Evolutionary conservation across 2,329 filamentous ascomycete genomes (phyloP).

Genomic region (Aspergillus novofumigatus): DNA sequence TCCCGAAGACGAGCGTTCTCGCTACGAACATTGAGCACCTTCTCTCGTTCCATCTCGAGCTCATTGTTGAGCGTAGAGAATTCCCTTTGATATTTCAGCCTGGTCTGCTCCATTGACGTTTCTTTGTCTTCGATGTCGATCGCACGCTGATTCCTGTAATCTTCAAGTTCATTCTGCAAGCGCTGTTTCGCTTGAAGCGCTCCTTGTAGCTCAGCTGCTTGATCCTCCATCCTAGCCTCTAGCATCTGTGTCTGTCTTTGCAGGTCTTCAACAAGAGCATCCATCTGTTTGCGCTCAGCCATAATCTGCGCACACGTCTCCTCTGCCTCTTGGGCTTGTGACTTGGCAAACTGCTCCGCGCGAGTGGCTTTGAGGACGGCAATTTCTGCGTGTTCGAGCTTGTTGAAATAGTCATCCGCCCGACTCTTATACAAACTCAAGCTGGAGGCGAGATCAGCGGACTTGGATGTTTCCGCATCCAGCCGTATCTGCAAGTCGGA

Average conservation of each 20-base stretch:
- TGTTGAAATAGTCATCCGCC: conserved; percentile 94
- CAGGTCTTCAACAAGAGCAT: conserved; percentile 79
- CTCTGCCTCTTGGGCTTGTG: conserved; percentile 84
- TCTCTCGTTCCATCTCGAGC: conserved; percentile 88
- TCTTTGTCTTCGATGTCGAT: conserved; percentile 98
- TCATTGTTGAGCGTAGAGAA: conserved; percentile 86
- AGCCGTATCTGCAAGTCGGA: conserved; percentile 89
- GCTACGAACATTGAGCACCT: conserved; percentile 74
- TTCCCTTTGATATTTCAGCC: conserved; percentile 95
- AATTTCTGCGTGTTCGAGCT: conserved; percentile 94
- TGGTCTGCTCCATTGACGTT: conserved; percentile 89
- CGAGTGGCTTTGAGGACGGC: conserved; percentile 86
- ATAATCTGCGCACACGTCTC: conserved; percentile 86
- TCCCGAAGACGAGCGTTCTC: conserved; percentile 88
- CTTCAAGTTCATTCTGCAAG: conserved; percentile 93
- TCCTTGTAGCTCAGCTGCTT: conserved; percentile 82
- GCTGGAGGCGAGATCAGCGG: conserved; percentile 78
- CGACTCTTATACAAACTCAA: conserved; percentile 85
- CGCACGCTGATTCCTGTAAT: conserved; percentile 90
- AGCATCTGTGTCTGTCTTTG: conserved; percentile 85
- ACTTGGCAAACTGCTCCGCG: conserved; percentile 89
- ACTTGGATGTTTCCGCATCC: conserved; percentile 80
- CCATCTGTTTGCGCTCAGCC: conserved; percentile 87
- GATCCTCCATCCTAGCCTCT: conserved; percentile 86
- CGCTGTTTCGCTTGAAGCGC: conserved; percentile 87